These are phyloP conservation scores for Lenwebbia sp. DNA, from an alignment of 345 rosid genomes.

Conservation along the genomic window DNA sequence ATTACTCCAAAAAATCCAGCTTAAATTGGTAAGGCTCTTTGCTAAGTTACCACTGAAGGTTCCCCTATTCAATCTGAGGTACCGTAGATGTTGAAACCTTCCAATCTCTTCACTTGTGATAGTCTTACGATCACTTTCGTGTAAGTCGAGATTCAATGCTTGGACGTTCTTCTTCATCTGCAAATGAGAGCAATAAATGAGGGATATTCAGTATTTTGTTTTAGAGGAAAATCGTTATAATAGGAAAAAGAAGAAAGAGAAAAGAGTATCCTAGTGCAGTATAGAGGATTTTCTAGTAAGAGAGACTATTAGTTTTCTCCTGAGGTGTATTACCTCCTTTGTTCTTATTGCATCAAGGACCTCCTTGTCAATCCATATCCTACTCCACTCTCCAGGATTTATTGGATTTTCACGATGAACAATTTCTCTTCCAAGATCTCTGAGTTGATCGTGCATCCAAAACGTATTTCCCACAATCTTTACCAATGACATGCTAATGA, in stretches of 20 bases:
- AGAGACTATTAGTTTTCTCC: not conserved
- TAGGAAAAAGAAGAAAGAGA: too few relatives aligned
- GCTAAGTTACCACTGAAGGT: not conserved
- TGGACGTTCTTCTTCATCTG: not conserved
- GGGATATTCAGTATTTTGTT: not conserved
- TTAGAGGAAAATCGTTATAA: too few relatives aligned
- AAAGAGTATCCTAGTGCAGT: too few relatives aligned
- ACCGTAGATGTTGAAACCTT: not conserved
- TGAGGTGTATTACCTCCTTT: not conserved
- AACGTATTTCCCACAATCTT: not conserved
- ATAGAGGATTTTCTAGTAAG: too few relatives aligned
- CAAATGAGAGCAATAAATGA: not conserved
- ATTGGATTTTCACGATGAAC: not conserved
- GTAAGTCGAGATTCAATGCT: not conserved
- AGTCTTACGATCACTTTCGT: not conserved
- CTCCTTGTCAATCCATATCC: not conserved
- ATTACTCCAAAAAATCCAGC: not conserved
- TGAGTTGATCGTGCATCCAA: not conserved
- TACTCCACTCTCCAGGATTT: not conserved
- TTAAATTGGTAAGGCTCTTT: not conserved
- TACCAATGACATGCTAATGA: not conserved
- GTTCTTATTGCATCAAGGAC: not conserved
- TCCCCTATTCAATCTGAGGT: not conserved
- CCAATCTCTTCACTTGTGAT: not conserved
- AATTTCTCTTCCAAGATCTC: not conserved